phyloP scores from a whole-genome alignment of 805 yeast species.

The Osmozyma mogii region DNA sequence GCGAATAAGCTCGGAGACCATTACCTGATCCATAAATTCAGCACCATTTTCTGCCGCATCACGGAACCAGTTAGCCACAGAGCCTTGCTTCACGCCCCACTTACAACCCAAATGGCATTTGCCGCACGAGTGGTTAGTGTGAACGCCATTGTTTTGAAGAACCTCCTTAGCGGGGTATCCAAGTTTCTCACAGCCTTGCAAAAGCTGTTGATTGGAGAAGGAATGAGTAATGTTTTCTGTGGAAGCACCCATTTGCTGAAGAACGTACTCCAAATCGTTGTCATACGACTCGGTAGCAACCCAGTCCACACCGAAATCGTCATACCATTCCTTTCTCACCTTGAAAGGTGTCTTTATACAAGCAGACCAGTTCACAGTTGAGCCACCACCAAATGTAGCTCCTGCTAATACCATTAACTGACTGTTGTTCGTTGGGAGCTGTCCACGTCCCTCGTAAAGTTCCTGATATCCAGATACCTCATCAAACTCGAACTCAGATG shows the following conservation, averaged over 20 bases:
- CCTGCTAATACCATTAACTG: conserved; percentile 39
- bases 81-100: conserved; percentile 46
- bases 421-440: conserved; percentile 25
- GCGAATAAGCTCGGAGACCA: conserved; percentile 26
- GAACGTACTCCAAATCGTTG: conserved; percentile 37
- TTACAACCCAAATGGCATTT: conserved; percentile 43
- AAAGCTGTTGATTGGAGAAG: conserved; percentile 32
- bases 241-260: conserved; percentile 41
- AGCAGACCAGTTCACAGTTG: conserved; percentile 54
- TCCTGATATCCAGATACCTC: conserved; percentile 29
- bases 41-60: conserved; percentile 40
- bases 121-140: conserved; percentile 38
- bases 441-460: conserved; percentile 35
- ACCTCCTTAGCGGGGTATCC: conserved; percentile 35
- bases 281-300: conserved; percentile 37
- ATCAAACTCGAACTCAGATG: conserved; percentile 25
- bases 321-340: conserved; percentile 46
- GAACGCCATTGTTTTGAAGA: conserved; percentile 41
- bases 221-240: conserved; percentile 35
- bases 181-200: conserved; percentile 37
- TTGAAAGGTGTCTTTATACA: conserved; percentile 41
- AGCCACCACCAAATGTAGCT: conserved; percentile 50
- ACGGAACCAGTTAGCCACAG: conserved; percentile 41
- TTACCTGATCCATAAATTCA: conserved; percentile 38
- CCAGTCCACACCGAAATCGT: conserved; percentile 37